Conservation (phyloP, 2,329 filamentous ascomycete species). For the Ceratocystis variospora region DNA sequence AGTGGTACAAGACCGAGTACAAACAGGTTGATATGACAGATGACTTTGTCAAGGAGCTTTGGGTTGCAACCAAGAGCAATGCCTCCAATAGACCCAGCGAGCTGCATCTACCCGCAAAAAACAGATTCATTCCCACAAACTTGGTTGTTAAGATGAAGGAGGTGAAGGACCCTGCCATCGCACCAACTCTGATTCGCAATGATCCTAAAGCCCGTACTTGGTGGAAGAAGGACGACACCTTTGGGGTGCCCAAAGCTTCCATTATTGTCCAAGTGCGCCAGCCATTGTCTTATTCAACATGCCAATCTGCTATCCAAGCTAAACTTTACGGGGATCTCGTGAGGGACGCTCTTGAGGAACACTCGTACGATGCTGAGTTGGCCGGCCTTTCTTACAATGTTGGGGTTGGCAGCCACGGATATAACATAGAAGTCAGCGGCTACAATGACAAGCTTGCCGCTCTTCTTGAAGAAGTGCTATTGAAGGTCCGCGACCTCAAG, state of each 20-base stretch:
- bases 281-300: slow-evolving; percentile 64
- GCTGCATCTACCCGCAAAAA: slow-evolving; percentile 78
- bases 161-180: slow-evolving; percentile 56
- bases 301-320: slow-evolving; percentile 63
- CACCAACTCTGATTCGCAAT: slow-evolving; percentile 72
- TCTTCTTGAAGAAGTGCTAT: slow-evolving; percentile 74
- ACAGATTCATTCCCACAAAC: slow-evolving; percentile 89
- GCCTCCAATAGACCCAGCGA: slow-evolving; percentile 48
- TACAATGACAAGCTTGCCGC: slow-evolving; percentile 96
- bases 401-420: slow-evolving; percentile 54
- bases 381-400: slow-evolving; percentile 77
- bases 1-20: slow-evolving; percentile 97
- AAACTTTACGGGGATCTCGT: slow-evolving; percentile 75
- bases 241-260: slow-evolving; percentile 94
- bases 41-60: slow-evolving; percentile 59
- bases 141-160: slow-evolving; percentile 93
- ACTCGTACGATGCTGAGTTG: slow-evolving; percentile 89
- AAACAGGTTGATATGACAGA: slow-evolving; percentile 64
- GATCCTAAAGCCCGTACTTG: slow-evolving; percentile 70
- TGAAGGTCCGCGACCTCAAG: slow-evolving; percentile 70
- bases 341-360: slow-evolving; percentile 77
- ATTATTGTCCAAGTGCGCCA: slow-evolving; percentile 69
- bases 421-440: slow-evolving; percentile 68
- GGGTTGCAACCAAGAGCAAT: slow-evolving; percentile 45
- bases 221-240: slow-evolving; percentile 98